Base-by-base conservation (phyloP, 1,284 basidiomycete species). In the Quambalaria eucalypti region DNA sequence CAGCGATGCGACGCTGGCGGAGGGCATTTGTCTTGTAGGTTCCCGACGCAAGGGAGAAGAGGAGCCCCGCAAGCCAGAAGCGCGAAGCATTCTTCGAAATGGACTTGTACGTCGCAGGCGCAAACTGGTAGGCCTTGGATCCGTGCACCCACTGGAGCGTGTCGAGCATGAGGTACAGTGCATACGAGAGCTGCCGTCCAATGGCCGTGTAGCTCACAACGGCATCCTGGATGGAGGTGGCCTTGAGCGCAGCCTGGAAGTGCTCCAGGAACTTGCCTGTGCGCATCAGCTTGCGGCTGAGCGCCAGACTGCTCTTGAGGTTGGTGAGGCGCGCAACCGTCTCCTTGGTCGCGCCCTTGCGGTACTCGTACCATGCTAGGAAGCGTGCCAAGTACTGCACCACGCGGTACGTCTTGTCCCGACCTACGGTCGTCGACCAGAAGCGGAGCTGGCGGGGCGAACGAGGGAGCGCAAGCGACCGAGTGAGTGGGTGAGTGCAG, bases 221-320 rank as follows among this genome's bases (percentile, higher is more conserved):
- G 23, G 83, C 73, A 69, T 83, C 81, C 54, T 81, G 80, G 9
- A 82, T 71, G 4, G 81, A 76, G 19, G 84, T 79, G n/a, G 87
- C 85, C 61, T 86, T 87, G 54, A 96, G 79, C 23, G 90, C 90
- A 2, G 90, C 84, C 77, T 98, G 95, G 19, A 95, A 81, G 78
- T 96, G 90, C 76, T 98, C 93, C 61, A 95, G 69, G 28, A 91
- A 91, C 78, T 96, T 95, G 69, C 91, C 90, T 52, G 97, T 80
- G 21, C 93, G 84, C 82, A 97, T 82, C 51, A 96, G 73, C 69
- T 79, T 79, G 48, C 78, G 71, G 49, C 76, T 77, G 29, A 77
- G 69, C 39, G 65, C 77, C 26, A 79, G 64, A 49, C 72, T 71
- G 51, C 74, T 76, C 71, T 79, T 79, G 67, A 79, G 71, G 19